phyloP scores from a whole-genome alignment of 129 eudicot species.

The Flaveria sonorensis region DNA sequence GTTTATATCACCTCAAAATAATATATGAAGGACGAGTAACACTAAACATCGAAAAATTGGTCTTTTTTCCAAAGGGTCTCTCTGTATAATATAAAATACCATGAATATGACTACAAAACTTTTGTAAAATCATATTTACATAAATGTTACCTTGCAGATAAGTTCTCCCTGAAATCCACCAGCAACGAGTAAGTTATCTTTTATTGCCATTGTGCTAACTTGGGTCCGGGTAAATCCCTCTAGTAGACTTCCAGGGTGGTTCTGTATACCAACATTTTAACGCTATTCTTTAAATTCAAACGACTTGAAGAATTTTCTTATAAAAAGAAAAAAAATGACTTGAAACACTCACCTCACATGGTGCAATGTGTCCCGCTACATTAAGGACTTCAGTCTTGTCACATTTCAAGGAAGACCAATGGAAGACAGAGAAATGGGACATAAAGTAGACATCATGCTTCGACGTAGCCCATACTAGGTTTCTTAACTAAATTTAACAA shows the following conservation, averaged over 20 bases:
- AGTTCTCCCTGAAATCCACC: conserved; percentile 94
- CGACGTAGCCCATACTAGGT: conserved; percentile 88
- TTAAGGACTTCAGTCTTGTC: conserved; percentile 74
- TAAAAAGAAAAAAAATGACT: neutral
- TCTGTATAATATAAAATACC: neutral
- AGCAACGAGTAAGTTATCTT: conserved; percentile 79
- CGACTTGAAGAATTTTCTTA: neutral
- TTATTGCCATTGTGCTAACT: conserved; percentile 86
- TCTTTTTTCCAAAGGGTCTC: neutral
- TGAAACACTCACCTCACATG: conserved; percentile 65
- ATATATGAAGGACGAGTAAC: neutral
- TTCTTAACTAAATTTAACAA: conserved; percentile 59
- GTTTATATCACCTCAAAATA: neutral
- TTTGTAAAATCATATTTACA: neutral
- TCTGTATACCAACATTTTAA: conserved; percentile 37
- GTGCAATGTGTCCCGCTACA: conserved; percentile 88
- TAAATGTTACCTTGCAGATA: conserved; percentile 73
- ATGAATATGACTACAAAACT: neutral
- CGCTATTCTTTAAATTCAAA: neutral
- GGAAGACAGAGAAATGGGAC: conserved; percentile 73
- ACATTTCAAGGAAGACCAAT: conserved; percentile 68
- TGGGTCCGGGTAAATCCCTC: conserved; percentile 89
- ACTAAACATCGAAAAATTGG: neutral
- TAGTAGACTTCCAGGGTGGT: conserved; percentile 83
- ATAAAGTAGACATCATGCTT: conserved; percentile 81